These are phyloP conservation scores for Torulaspora pretoriensis DNA, from an alignment of 1,139 yeast species.

Conservation along the genomic window DNA sequence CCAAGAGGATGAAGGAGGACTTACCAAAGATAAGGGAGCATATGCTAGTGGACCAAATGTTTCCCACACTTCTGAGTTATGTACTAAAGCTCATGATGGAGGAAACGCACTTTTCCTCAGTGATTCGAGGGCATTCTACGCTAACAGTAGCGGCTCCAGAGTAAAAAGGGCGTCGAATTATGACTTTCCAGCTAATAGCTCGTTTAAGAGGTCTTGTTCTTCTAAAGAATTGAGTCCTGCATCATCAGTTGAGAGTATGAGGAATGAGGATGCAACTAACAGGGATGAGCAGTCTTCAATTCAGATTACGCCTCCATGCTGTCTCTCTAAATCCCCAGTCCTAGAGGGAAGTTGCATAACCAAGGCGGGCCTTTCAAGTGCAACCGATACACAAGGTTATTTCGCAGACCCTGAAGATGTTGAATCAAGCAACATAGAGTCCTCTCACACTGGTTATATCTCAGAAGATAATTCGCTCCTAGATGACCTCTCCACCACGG, in stretches of 20 bases:
- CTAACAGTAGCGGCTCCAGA: constrained; percentile 1
- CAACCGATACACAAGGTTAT: not conserved
- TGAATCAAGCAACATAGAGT: constrained; percentile 1
- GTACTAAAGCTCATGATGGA: not conserved
- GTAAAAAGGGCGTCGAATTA: constrained; percentile 6
- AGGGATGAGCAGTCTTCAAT: constrained; percentile 7
- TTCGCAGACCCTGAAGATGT: not conserved
- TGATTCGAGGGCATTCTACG: not conserved
- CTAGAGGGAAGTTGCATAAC: not conserved
- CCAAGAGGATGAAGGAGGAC: not conserved
- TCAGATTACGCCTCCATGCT: constrained; percentile 12
- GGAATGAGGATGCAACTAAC: not conserved
- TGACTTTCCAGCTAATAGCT: not conserved
- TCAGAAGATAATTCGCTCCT: not conserved
- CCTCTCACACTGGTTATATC: not conserved
- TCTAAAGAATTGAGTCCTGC: constrained; percentile 3
- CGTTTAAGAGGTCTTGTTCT: constrained; percentile 5
- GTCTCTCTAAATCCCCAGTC: constrained; percentile 2
- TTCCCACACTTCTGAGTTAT: not conserved
- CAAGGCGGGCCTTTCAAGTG: not conserved
- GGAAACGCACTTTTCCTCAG: not conserved
- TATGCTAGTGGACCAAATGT: not conserved
- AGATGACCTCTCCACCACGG: not conserved
- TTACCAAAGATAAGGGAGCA: not conserved
- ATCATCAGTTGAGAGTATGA: constrained; percentile 6